Percentiles rank a stretch among this genome's conserved stretches.
Conservation (phyloP, 495 filamentous ascomycete genomes). For the Penicillium tannophilum region DNA sequence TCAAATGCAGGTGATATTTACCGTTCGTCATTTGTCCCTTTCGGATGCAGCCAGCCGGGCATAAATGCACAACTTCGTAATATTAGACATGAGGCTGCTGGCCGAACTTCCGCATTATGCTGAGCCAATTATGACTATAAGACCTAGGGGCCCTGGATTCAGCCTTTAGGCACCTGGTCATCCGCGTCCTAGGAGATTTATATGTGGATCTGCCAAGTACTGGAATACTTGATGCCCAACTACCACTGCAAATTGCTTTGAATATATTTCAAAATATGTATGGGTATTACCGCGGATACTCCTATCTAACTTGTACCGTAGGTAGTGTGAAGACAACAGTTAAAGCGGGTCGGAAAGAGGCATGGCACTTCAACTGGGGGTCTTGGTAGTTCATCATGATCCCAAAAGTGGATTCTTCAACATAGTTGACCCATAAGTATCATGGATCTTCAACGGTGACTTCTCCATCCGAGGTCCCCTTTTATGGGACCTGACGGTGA, state of each 20-base stretch:
- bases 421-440: background rate
- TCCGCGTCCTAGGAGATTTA: background rate
- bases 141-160: background rate
- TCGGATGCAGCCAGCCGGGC: background rate
- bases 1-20: slow-evolving; percentile 3
- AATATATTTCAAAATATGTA: background rate
- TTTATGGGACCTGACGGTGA: background rate
- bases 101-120: background rate
- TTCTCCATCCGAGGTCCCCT: background rate
- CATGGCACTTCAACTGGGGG: background rate
- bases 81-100: background rate
- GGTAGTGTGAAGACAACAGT: too few species aligned
- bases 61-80: background rate
- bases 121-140: background rate
- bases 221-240: background rate
- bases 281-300: background rate
- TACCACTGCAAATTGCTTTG: background rate
- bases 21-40: background rate
- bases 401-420: background rate
- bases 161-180: background rate
- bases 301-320: too few species aligned
- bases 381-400: background rate
- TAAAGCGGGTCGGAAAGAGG: background rate
- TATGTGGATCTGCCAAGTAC: background rate
- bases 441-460: background rate